Conservation (phyloP, 495 filamentous ascomycete genomes). For the Penicillium maclennaniae region DNA sequence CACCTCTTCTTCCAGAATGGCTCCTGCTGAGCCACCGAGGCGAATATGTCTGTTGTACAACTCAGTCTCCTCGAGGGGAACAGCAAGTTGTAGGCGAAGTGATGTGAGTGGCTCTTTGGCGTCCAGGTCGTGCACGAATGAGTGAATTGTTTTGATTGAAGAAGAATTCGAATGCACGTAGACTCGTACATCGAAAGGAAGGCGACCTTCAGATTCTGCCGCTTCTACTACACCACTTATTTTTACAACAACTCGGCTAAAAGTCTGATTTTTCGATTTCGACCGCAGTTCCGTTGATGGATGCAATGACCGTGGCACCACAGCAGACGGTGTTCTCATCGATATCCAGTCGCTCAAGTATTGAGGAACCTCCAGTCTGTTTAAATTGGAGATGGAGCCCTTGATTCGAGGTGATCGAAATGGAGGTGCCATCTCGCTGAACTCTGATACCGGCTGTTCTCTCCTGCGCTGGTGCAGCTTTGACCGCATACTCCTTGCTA, state of each 20-base stretch:
- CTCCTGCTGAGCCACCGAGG: conserved; percentile 34
- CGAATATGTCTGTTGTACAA: conserved; percentile 38
- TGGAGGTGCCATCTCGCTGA: neutral
- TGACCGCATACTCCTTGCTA: conserved; percentile 8
- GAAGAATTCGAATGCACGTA: conserved; percentile 38
- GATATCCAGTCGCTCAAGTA: conserved; percentile 9
- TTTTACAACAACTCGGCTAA: conserved; percentile 11
- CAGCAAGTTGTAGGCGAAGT: conserved; percentile 33
- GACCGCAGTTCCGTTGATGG: conserved; percentile 8
- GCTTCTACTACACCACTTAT: conserved; percentile 6
- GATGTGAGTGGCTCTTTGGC: conserved; percentile 30
- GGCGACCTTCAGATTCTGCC: conserved; percentile 1
- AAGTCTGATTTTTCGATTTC: conserved; percentile 15
- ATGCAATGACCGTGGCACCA: conserved; percentile 10
- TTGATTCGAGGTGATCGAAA: conserved; percentile 1
- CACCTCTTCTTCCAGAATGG: conserved; percentile 39
- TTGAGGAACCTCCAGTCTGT: neutral
- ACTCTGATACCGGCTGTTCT: neutral
- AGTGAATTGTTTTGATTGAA: conserved; percentile 31
- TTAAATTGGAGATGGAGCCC: conserved; percentile 10
- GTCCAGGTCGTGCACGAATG: conserved; percentile 32
- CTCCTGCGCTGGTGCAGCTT: neutral
- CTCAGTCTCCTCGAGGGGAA: conserved; percentile 32
- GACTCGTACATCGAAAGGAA: conserved; percentile 41
- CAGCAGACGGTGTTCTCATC: conserved; percentile 8